A percentile compares a stretch with the other conserved stretches of the same genome.
Evolutionary conservation across 108 stramenopile species (phyloP).

Genomic region (Epithemia pelagica): DNA sequence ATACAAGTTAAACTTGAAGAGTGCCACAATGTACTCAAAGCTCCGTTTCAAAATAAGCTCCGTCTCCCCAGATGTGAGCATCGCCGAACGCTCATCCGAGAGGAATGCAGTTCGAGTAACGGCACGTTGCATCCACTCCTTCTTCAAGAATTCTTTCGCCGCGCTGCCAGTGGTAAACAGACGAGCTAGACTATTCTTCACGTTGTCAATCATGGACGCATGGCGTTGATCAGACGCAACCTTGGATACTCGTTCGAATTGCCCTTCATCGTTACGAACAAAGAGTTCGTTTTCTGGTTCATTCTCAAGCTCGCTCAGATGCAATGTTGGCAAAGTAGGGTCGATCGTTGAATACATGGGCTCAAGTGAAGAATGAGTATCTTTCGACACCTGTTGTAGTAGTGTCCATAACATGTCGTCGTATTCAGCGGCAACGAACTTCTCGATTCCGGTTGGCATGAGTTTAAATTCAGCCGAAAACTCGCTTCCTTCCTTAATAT

Average conservation of each 20-base stretch:
- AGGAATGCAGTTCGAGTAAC: conserved; percentile 41
- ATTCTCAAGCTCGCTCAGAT: conserved; percentile 15
- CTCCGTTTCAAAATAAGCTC: conserved; percentile 42
- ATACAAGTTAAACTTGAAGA: conserved; percentile 41
- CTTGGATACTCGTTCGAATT: background rate
- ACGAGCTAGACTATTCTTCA: background rate
- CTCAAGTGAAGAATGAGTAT: conserved; percentile 41
- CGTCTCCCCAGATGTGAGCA: conserved; percentile 59
- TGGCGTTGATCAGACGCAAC: background rate
- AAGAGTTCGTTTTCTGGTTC: background rate
- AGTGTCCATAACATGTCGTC: conserved; percentile 62
- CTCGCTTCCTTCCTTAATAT: conserved; percentile 30
- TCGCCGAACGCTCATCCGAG: conserved; percentile 44
- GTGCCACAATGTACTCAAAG: conserved; percentile 50
- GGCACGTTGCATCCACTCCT: conserved; percentile 25
- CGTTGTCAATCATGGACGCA: background rate
- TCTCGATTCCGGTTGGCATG: conserved; percentile 39
- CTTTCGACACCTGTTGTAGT: conserved; percentile 38
- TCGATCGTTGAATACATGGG: conserved; percentile 54
- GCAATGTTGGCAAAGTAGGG: conserved; percentile 48
- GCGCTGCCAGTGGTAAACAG: background rate
- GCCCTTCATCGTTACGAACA: conserved; percentile 4
- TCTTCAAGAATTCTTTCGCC: conserved; percentile 37
- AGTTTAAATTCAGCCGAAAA: conserved; percentile 29
- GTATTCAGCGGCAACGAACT: conserved; percentile 28